Percentiles rank a stretch among this genome's conserved stretches.
These are phyloP conservation scores for Exophiala aquamarina DNA, from an alignment of 2,329 filamentous ascomycete species.

Conservation along the genomic window DNA sequence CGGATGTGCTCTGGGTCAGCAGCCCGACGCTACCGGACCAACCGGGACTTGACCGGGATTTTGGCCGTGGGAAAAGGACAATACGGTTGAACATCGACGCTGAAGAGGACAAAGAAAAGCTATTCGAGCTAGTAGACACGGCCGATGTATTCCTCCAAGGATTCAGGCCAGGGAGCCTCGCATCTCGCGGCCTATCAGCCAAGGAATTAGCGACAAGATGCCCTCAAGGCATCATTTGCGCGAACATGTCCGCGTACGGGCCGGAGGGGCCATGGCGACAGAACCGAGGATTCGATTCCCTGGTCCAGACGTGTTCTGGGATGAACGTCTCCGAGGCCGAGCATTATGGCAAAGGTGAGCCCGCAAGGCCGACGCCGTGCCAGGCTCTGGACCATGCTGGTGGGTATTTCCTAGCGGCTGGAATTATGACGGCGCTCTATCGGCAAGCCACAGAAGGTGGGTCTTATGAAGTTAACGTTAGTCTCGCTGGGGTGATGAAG, in stretches of 20 bases:
- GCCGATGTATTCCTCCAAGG: slow-evolving; percentile 48
- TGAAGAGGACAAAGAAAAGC: slow-evolving; percentile 24
- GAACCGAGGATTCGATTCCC: slow-evolving; percentile 56
- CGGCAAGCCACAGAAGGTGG: slow-evolving; percentile 46
- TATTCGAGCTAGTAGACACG: slow-evolving; percentile 34
- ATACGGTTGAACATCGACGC: slow-evolving; percentile 37
- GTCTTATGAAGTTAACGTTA: slow-evolving; percentile 55
- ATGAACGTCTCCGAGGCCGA: slow-evolving; percentile 58
- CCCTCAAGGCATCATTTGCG: slow-evolving; percentile 50
- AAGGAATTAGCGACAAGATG: slow-evolving; percentile 36
- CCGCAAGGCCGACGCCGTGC: slow-evolving; percentile 48
- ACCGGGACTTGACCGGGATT: slow-evolving; percentile 38
- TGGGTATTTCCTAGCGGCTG: slow-evolving; percentile 57
- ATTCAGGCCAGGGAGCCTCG: slow-evolving; percentile 50
- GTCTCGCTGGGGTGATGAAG: slow-evolving; percentile 56
- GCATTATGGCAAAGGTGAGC: slow-evolving; percentile 40
- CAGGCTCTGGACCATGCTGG: slow-evolving; percentile 59
- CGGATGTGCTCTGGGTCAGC: slow-evolving; percentile 43
- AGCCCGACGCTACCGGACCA: slow-evolving; percentile 36
- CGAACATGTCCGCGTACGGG: slow-evolving; percentile 56
- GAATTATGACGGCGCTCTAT: slow-evolving; percentile 54
- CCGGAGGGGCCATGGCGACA: slow-evolving; percentile 47
- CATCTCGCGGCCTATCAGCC: slow-evolving; percentile 42
- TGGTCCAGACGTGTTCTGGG: slow-evolving; percentile 56
- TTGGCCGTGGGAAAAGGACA: slow-evolving; percentile 39